phyloP scores from a whole-genome alignment of 2,329 filamentous ascomycete genomes.

The Penicillium sp. region DNA sequence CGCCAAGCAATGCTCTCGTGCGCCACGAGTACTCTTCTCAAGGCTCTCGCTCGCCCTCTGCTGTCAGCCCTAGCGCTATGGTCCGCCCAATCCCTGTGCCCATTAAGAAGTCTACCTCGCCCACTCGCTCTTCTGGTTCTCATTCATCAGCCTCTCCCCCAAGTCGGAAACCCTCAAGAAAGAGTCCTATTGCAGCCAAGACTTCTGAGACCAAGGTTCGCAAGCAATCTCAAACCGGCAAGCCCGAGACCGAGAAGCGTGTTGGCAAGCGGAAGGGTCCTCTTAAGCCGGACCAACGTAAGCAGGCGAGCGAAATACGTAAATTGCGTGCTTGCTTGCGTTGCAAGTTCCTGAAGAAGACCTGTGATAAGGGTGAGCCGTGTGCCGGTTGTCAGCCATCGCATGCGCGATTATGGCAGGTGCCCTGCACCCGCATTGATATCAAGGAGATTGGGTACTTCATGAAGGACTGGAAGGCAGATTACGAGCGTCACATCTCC shows the following conservation, averaged over 20 bases:
- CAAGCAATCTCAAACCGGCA: slow-evolving; percentile 69
- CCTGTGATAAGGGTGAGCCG: slow-evolving; percentile 95
- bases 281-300: slow-evolving; percentile 87
- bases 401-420: slow-evolving; percentile 93
- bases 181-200: slow-evolving; percentile 77
- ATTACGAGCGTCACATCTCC: slow-evolving; percentile 87
- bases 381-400: slow-evolving; percentile 94
- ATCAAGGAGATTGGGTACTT: slow-evolving; percentile 99
- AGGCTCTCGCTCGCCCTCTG: slow-evolving; percentile 46
- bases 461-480: slow-evolving; percentile 99
- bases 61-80: slow-evolving; percentile 67
- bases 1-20: slow-evolving; percentile 29
- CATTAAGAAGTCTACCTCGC: slow-evolving; percentile 51
- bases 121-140: slow-evolving; percentile 60
- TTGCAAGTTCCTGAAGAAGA: slow-evolving; percentile 99
- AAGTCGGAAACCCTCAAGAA: slow-evolving; percentile 66
- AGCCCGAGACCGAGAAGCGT: slow-evolving; percentile 90
- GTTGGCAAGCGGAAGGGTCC: slow-evolving; percentile 88
- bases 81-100: slow-evolving; percentile 64
- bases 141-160: slow-evolving; percentile 62
- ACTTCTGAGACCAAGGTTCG: slow-evolving; percentile 81
- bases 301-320: slow-evolving; percentile 94
- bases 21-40: slow-evolving; percentile 46
- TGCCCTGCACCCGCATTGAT: slow-evolving; percentile 95
- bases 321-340: slow-evolving; percentile 91